phyloP scores from a whole-genome alignment of 208 protist species.

The Leishmania major region DNA sequence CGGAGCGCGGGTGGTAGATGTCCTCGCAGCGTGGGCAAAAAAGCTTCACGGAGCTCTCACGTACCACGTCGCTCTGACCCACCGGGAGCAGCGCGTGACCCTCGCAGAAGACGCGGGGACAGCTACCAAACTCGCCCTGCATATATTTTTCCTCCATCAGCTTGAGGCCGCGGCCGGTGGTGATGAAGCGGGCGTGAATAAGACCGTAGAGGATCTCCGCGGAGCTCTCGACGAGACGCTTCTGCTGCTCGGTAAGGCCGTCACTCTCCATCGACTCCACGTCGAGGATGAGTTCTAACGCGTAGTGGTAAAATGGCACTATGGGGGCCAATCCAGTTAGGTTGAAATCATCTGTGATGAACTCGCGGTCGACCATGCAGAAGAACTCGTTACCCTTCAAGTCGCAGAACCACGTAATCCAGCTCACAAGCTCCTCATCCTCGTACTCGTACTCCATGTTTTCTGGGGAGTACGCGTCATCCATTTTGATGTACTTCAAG shows the following conservation, averaged over 20 bases:
- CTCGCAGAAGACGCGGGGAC: slow-evolving; percentile 96
- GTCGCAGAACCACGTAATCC: slow-evolving; percentile 98
- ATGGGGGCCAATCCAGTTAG: slow-evolving; percentile 94
- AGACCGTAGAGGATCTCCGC: slow-evolving; percentile 98
- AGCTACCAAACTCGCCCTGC: slow-evolving; percentile 95
- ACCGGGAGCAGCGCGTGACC: slow-evolving; percentile 96
- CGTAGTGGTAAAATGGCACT: slow-evolving; percentile 98
- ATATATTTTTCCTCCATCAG: slow-evolving; percentile 98
- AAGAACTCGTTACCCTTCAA: slow-evolving; percentile 99
- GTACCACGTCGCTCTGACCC: slow-evolving; percentile 94
- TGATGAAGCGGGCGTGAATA: slow-evolving; percentile 99
- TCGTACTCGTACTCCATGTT: slow-evolving; percentile 66
- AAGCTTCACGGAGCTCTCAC: slow-evolving; percentile 94
- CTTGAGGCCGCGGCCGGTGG: slow-evolving; percentile 95
- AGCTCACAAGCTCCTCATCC: slow-evolving; percentile 94
- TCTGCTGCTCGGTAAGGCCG: slow-evolving; percentile 94
- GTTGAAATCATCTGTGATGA: slow-evolving; percentile 99
- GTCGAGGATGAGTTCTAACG: slow-evolving; percentile 98
- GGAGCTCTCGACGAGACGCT: slow-evolving; percentile 94
- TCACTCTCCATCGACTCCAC: slow-evolving; percentile 91
- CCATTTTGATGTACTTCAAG: slow-evolving; percentile 12
- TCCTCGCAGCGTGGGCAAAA: slow-evolving; percentile 98
- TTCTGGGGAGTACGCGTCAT: slow-evolving; percentile 53
- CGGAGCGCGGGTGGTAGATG: slow-evolving; percentile 95
- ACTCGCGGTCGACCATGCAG: slow-evolving; percentile 96